A percentile compares a stretch with the other conserved stretches of the same genome.
These are phyloP conservation scores for Barnettozyma vustinii DNA, from an alignment of 805 yeast species.

Conservation along the genomic window DNA sequence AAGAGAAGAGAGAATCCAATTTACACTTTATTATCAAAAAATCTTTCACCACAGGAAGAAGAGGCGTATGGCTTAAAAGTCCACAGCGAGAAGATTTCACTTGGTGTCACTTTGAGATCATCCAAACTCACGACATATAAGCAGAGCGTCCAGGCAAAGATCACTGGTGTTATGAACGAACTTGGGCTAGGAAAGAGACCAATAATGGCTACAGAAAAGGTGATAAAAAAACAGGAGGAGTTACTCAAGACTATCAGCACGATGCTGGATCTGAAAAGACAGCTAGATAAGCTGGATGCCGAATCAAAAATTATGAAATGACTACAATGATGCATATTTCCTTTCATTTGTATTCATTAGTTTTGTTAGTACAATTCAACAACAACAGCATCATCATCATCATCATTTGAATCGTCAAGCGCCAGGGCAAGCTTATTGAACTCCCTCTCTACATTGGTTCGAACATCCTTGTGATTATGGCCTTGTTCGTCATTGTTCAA, in stretches of 20 bases:
- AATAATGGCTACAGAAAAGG: conserved; percentile 77
- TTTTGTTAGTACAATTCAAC: background rate
- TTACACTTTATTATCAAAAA: conserved; percentile 28
- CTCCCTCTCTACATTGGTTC: background rate
- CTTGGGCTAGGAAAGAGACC: conserved; percentile 78
- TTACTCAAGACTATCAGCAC: conserved; percentile 64
- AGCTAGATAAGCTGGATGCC: conserved; percentile 79
- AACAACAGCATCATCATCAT: no score
- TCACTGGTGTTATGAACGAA: conserved; percentile 62
- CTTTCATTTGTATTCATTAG: background rate
- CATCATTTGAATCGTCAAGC: conserved; percentile 8
- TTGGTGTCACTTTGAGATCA: conserved; percentile 79
- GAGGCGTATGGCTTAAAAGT: conserved; percentile 77
- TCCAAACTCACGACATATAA: conserved; percentile 72
- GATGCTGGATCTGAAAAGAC: conserved; percentile 78
- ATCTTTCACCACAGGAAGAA: conserved; percentile 71
- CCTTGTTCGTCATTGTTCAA: conserved; percentile 4
- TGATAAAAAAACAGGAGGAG: conserved; percentile 72
- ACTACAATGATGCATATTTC: conserved; percentile 12
- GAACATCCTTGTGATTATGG: background rate
- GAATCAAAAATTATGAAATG: conserved; percentile 51
- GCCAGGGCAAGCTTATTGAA: background rate
- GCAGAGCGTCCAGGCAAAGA: conserved; percentile 65
- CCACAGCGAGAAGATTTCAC: conserved; percentile 62
- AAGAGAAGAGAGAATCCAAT: conserved; percentile 28